Evolutionary conservation across 805 yeast species (phyloP), one percentile per base, ranked within the genome.

Genomic region (Ogataea haglerorum): DNA sequence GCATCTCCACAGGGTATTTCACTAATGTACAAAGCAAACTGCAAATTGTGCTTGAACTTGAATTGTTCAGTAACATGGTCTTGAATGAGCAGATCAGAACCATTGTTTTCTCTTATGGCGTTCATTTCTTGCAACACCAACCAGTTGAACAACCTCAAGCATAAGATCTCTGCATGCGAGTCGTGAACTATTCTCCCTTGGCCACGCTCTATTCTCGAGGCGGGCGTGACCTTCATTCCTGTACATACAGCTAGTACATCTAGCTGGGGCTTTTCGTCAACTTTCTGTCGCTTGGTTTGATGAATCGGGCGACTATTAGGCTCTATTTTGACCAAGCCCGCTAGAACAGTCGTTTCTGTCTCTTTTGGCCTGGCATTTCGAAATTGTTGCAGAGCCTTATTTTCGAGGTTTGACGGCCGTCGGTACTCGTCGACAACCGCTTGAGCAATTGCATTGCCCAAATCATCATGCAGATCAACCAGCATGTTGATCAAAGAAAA

Each of bases 1-100:
- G 86, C 80, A 58, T 90, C 97, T 1, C 98, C 98, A 65, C 98
- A 90, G 0, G 97, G 97, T 0, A 82, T 69, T 46, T 85, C 93
- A 9, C 90, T 78, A 5, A 85, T 65, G 45, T 77, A 82, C 47
- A 88, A 56, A 0, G 80, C 82, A 40, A 88, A 60, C 35, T 67
- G 54, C 10, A n/a, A 22, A n/a, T 25, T n/a, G 14, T 23, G 18
- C 6, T 10, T 5, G 23, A 38, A 33, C 22, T 13, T 9, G 43
- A 52, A 78, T 27, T 34, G 41, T 5, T 29, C 32, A n/a, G 15
- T 17, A 4, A 2, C 34, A 42, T 10, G 22, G 40, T 18, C 43
- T 32, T 14, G 38, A 43, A 36, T 60, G 43, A 48, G 42, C 18
- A 55, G 29, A 1, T 40, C 40, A 36, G 54, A 48, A 7, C 31